Evolutionary conservation across 192 early-diverging fungal species (phyloP).

Genomic region (Oehlia diaphana): DNA sequence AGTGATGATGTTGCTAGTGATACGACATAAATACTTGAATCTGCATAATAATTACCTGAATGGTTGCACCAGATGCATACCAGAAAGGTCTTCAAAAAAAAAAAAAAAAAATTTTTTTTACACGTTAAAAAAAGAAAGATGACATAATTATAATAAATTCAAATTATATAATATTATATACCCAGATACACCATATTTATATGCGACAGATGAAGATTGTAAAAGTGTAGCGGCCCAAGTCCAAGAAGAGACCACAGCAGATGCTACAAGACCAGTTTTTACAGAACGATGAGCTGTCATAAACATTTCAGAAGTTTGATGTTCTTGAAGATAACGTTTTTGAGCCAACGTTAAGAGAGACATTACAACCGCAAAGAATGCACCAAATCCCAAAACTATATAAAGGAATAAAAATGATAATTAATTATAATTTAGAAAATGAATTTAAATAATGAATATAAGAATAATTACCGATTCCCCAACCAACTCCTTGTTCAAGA

Average conservation of each 20-base stretch:
- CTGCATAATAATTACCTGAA: slow-evolving; percentile 46
- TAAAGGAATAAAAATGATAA: background rate
- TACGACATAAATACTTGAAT: background rate
- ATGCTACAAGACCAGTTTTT: slow-evolving; percentile 69
- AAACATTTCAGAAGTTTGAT: slow-evolving; percentile 64
- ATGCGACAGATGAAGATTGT: slow-evolving; percentile 69
- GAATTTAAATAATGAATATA: too few species aligned
- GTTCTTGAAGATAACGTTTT: slow-evolving; percentile 65
- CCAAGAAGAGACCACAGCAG: slow-evolving; percentile 68
- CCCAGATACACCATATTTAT: slow-evolving; percentile 65
- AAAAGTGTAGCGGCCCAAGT: slow-evolving; percentile 72
- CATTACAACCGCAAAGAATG: slow-evolving; percentile 61
- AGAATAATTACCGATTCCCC: slow-evolving; percentile 17
- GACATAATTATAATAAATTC: too few species aligned
- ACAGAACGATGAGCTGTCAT: slow-evolving; percentile 67
- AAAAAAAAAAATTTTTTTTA: background rate
- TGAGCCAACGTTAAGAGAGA: slow-evolving; percentile 63
- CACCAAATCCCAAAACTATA: slow-evolving; percentile 46
- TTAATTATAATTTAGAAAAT: background rate
- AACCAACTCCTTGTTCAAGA: background rate
- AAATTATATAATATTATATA: background rate
- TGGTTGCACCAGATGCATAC: slow-evolving; percentile 69
- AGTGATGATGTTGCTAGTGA: too few species aligned
- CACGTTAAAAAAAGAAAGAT: too few species aligned
- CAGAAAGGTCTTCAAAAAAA: slow-evolving; percentile 47